Conservation (phyloP, 2,329 filamentous ascomycete species). For the Truncatella angustata region DNA sequence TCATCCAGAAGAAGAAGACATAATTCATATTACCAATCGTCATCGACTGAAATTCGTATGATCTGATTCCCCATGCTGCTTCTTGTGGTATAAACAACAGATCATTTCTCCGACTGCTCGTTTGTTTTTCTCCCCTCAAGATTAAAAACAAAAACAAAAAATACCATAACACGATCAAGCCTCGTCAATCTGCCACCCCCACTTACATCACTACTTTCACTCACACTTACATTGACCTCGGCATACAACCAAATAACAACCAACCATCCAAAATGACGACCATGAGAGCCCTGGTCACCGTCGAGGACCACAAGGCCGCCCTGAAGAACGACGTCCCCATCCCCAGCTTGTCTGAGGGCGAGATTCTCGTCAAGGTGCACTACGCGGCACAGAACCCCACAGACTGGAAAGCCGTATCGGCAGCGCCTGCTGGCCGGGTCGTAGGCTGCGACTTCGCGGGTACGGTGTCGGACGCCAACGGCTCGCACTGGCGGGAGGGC, state of each 20-base stretch:
- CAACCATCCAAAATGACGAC: conserved; percentile 13
- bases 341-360: conserved; percentile 26
- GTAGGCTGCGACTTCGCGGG: conserved; percentile 35
- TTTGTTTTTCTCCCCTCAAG: not conserved
- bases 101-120: not conserved
- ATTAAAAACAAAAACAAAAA: not conserved
- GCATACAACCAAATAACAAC: not conserved
- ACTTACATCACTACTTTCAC: conserved; percentile 2
- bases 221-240: not conserved
- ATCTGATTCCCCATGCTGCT: no score
- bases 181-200: not conserved
- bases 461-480: conserved; percentile 26
- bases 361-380: conserved; percentile 31
- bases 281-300: conserved; percentile 38
- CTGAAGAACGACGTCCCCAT: conserved; percentile 25
- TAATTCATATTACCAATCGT: not conserved
- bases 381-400: conserved; percentile 34
- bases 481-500: conserved; percentile 25
- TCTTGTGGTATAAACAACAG: no score
- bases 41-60: no score
- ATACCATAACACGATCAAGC: not conserved
- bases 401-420: conserved; percentile 28
- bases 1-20: not conserved
- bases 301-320: conserved; percentile 24
- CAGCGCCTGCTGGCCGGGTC: conserved; percentile 21